Base-by-base conservation (phyloP, 1,284 basidiomycete species). In the Heterobasidion irregulare region DNA sequence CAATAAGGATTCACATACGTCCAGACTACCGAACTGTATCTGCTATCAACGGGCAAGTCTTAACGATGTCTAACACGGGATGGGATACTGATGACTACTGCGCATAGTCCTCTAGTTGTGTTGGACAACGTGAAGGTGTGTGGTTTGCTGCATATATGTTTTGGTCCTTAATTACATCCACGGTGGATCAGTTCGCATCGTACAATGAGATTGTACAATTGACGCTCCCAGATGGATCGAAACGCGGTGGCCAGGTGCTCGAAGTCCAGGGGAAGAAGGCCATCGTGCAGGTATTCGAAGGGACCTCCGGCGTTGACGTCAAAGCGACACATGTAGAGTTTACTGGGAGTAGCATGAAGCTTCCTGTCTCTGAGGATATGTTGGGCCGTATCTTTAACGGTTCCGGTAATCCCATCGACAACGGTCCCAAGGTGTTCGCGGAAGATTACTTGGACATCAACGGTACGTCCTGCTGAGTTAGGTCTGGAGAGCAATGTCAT, bases 401-500 rank as follows among this genome's bases (percentile, higher is more conserved):
- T 58, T 96, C 93, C 47, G 97, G 97, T 54, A 90, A 92, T 63
- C 97, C 97, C 45, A 98, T 99, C 68, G 97, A 99, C 75, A 89
- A 98, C 68, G 97, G 97, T 47, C 97, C 97, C 2, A 97, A 96
- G 69, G 97, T 99, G 34, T 98, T 98, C 75, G 97, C 97, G 26
- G 97, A 99, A 74, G 97, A 99, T 70, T 99, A 98, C 73, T 79
- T 99, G 62, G 97, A 99, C 73, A 99, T 99, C 72, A 98, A 99
- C 73, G 97, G 95, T 91, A 63, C 62, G 83, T 64, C 45, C 44
- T 26, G 26, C 35, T 54, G 13, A 53, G 9, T 5, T 35, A 9
- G 26, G 26, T 26, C 26, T 26, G 4, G 26, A 26, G 26, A 26
- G 6, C 26, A 5, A 26, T 26, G 26, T 26, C 26, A 5, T 26